Conservation (phyloP, 805 yeast species). For the Vanderwaltozyma polyspora region DNA sequence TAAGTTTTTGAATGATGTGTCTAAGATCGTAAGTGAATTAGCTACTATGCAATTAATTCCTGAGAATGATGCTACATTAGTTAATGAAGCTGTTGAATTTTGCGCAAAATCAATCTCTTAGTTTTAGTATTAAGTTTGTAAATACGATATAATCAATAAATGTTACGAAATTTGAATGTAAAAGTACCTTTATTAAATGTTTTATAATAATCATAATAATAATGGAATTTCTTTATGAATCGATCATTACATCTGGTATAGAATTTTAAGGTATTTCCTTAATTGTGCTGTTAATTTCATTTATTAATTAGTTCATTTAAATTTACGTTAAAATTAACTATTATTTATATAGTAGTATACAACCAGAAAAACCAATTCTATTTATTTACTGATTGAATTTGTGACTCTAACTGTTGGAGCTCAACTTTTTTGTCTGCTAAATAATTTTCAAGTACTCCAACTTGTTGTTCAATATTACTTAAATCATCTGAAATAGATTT, state of each 20-base stretch:
- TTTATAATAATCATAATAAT: too few species aligned
- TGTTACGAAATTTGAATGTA: not conserved
- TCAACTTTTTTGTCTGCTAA: constrained; percentile 51
- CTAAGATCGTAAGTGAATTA: constrained; percentile 10
- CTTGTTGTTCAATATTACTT: constrained; percentile 66
- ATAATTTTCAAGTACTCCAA: constrained; percentile 58
- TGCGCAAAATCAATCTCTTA: constrained; percentile 8
- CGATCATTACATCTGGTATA: too few species aligned
- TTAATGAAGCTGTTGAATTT: constrained; percentile 19
- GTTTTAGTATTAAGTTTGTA: not conserved
- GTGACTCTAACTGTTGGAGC: constrained; percentile 25
- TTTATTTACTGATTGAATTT: constrained; percentile 2
- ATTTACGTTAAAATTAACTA: too few species aligned
- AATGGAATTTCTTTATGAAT: too few species aligned
- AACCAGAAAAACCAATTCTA: too few species aligned
- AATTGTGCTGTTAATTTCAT: too few species aligned
- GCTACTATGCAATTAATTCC: constrained; percentile 12
- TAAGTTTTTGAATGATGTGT: constrained; percentile 13
- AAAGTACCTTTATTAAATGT: too few species aligned
- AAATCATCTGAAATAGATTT: constrained; percentile 50
- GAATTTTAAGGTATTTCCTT: too few species aligned
- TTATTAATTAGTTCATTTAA: too few species aligned
- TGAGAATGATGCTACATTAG: constrained; percentile 12
- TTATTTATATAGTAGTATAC: too few species aligned
- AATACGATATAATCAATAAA: not conserved